Base-by-base conservation (phyloP, 164 flowering plant species). In the Aristolochia fimbriata region DNA sequence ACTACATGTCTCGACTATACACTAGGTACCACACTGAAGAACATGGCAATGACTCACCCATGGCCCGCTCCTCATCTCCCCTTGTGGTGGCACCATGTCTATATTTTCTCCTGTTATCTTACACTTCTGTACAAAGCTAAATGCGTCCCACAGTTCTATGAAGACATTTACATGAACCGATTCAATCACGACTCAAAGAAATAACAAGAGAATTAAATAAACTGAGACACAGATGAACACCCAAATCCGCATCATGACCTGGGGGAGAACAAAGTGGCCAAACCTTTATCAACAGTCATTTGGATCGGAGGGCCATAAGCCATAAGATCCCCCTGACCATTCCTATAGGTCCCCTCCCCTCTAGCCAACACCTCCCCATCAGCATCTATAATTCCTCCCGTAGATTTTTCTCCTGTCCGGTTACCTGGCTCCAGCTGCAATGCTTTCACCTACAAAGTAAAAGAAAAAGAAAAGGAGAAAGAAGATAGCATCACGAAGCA, bases 301-400 rank as follows among this genome's bases (percentile, higher is more conserved):
- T 71, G 80, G 53, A 90, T 74, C 62, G 77, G 82, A 43, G 64
- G 68, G 55, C 78, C 85, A 61, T 91, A 94, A 10, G 78, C 51
- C 97, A 94, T 85, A 48, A 81, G 65, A 15, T 79, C 58, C 62
- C 68, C 76, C 55, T 79, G 73, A 17, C 72, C 86, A 55, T 65
- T 76, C 62, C 74, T 83, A 73, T 82, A 83, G 31, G 91, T 78
- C 55, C 88, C 87, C 41, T 68, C 72, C 51, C 97, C 99, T 76
- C 89, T 79, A n/a, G 97, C 97, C 47, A 94, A 64, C 62, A 91
- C 96, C 77, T 94, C 99, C 19, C 99, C 99, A 69, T 94, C 99
- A 2, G 76, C 74, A 64, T 91, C 97, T 58, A 94, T 85, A 66
- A 94, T 91, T 47, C 99, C 97, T 57, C 77, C 99, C 75, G 62